Base-by-base conservation (phyloP, 345 rosid species). In the Pugionium cornutum region DNA sequence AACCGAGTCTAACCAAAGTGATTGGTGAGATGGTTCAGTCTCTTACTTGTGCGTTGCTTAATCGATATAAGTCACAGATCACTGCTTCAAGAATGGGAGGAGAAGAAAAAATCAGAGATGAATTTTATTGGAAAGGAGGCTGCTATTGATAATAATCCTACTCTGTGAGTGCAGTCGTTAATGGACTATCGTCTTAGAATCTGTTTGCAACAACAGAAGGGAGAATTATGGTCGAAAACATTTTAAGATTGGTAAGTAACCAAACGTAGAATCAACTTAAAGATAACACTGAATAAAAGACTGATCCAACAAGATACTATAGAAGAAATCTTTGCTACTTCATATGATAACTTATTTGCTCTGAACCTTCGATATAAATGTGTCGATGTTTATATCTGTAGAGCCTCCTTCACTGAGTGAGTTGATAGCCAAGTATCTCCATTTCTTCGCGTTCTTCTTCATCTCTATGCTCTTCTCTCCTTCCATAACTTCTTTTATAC, bases 361-460 rank as follows among this genome's bases (percentile, higher is more conserved):
- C 67, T 56, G 45, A 65, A 32, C 60, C 5, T 35, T 61, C 4
- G 77, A 54, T 9, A 81, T 64, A 43, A 83, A 78, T 34, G 54
- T 62, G 5, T 83, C 77, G 40, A 83, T 81, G 50, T 77, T 80
- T 30, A 35, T 40, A 63, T 83, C 82, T 1, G 91, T 79, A 50
- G 82, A 75, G 35, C 87, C 91, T 27, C 79, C 88, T 67, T 81
- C 78, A 46, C 48, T 58, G 1, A 81, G 75, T 34, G 91, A 80
- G 60, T 66, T 67, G 41, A 40, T 46, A 7, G 87, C 83, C 49
- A 81, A 63, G 34, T 78, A 71, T 72, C 77, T 83, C 86, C 83
- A 83, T 60, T 76, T 83, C 25, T 1, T 25, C 0, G 79, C 82
- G 30, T 83, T 83, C 48, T 51, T 44, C 30, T 67, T 72, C 68